Percentiles rank a stretch among this genome's conserved stretches.
phyloP scores from a whole-genome alignment of 306 rosid genomes.

The Fragaria ananassa region DNA sequence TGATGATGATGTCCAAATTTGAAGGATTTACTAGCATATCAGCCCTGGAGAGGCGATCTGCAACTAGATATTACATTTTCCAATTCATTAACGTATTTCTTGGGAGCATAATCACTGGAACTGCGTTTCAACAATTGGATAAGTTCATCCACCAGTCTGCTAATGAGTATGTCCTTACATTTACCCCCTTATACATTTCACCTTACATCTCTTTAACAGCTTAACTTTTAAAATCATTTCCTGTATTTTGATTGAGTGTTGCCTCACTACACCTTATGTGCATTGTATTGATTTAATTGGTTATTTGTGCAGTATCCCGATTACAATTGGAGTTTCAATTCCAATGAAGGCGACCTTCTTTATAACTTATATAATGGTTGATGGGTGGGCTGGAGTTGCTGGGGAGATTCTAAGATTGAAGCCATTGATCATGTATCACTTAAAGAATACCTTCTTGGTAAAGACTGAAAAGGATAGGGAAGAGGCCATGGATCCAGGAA shows the following conservation, averaged over 20 bases:
- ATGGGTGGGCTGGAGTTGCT: slow-evolving; percentile 99
- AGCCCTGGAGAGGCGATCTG: slow-evolving; percentile 78
- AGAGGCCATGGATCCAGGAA: slow-evolving; percentile 99
- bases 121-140: slow-evolving; percentile 92
- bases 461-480: slow-evolving; percentile 95
- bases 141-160: slow-evolving; percentile 84
- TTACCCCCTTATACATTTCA: not conserved
- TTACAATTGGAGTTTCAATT: slow-evolving; percentile 86
- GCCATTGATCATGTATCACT: slow-evolving; percentile 80
- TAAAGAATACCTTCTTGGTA: slow-evolving; percentile 68
- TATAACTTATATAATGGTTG: slow-evolving; percentile 94
- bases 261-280: not conserved
- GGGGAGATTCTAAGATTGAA: slow-evolving; percentile 89
- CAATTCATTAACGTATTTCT: slow-evolving; percentile 86
- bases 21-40: slow-evolving; percentile 81
- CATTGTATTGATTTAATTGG: not conserved
- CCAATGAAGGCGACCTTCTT: slow-evolving; percentile 99
- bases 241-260: not conserved
- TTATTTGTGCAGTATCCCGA: slow-evolving; percentile 67
- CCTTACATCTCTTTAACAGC: not conserved
- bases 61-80: slow-evolving; percentile 81
- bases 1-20: slow-evolving; percentile 93
- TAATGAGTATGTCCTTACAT: slow-evolving; percentile 55
- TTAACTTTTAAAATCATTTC: not conserved
- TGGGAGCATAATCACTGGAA: slow-evolving; percentile 95